phyloP scores from a whole-genome alignment of 1,284 basidiomycete species.

The Marasmius sp. region DNA sequence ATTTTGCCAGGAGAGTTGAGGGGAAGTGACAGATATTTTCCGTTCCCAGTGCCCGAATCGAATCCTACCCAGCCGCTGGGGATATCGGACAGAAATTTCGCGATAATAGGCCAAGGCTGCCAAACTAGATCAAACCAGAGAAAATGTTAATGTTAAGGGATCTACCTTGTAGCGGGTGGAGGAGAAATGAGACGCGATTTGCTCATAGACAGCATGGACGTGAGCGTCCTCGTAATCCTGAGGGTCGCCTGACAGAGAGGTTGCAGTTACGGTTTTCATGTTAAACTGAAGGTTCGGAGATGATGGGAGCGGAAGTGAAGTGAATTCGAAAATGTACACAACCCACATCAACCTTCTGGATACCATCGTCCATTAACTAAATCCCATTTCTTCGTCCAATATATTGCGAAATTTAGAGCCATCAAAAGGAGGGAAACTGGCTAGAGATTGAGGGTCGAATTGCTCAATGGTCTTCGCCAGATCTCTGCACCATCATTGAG shows the following conservation, averaged over 20 bases:
- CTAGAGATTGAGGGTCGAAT: constrained; percentile 45
- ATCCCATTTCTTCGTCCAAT: constrained; percentile 77
- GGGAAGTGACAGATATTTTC: constrained; percentile 87
- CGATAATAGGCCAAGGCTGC: constrained; percentile 94
- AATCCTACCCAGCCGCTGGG: constrained; percentile 83
- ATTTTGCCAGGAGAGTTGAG: constrained; percentile 54
- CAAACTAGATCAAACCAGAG: constrained; percentile 7
- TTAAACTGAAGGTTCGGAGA: constrained; percentile 27
- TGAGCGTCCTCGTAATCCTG: constrained; percentile 68
- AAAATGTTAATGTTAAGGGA: background rate
- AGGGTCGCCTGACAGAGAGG: constrained; percentile 44
- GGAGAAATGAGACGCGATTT: constrained; percentile 91
- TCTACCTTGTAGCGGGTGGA: constrained; percentile 89
- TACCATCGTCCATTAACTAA: constrained; percentile 18
- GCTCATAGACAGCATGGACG: constrained; percentile 87
- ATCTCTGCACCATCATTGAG: constrained; percentile 38
- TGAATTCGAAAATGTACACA: background rate
- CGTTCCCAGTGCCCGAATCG: constrained; percentile 96
- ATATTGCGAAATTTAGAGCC: constrained; percentile 62
- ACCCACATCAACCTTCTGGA: background rate
- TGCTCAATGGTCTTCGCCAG: constrained; percentile 50
- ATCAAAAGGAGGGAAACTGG: constrained; percentile 68
- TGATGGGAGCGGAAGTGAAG: constrained; percentile 9
- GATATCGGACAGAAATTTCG: constrained; percentile 74
- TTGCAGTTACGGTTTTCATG: constrained; percentile 34